Conservation (phyloP, 257 asterid species). For the Nicotiana benthamiana region DNA sequence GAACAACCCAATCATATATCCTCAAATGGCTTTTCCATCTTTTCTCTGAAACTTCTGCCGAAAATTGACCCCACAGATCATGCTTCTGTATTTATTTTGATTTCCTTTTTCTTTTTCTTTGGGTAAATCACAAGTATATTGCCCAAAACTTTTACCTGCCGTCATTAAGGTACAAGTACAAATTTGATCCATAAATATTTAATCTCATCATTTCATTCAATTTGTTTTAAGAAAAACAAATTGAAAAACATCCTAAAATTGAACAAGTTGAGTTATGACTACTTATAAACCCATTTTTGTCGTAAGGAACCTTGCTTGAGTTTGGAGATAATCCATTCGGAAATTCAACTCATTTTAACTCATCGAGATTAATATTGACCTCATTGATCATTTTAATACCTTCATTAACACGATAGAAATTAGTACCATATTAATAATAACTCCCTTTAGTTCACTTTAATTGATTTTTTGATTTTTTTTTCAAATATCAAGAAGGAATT, state of each 20-base stretch:
- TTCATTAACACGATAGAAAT: too few relatives aligned
- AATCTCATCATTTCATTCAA: not conserved
- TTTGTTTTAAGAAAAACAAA: not conserved
- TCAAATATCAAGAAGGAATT: too few relatives aligned
- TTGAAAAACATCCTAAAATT: not conserved
- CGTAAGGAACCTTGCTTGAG: not conserved
- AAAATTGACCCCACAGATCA: not conserved
- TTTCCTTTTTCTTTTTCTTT: not conserved
- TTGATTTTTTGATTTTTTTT: too few relatives aligned
- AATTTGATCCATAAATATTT: not conserved
- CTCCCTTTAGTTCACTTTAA: too few relatives aligned
- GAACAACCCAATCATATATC: not conserved
- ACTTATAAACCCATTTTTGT: not conserved
- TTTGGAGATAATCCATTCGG: not conserved
- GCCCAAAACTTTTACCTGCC: not conserved
- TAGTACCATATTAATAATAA: too few relatives aligned
- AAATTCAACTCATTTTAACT: too few relatives aligned
- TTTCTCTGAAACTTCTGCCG: not conserved
- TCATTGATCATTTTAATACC: too few relatives aligned
- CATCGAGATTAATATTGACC: too few relatives aligned
- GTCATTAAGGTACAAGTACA: too few relatives aligned
- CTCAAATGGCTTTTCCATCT: not conserved
- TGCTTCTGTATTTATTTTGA: not conserved
- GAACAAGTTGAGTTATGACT: not conserved
- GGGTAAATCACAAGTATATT: not conserved